A percentile compares a stretch with the other conserved stretches of the same genome.
Evolutionary conservation across 345 rosid species (phyloP).

Genomic region (Eucalyptus guilfoylei): DNA sequence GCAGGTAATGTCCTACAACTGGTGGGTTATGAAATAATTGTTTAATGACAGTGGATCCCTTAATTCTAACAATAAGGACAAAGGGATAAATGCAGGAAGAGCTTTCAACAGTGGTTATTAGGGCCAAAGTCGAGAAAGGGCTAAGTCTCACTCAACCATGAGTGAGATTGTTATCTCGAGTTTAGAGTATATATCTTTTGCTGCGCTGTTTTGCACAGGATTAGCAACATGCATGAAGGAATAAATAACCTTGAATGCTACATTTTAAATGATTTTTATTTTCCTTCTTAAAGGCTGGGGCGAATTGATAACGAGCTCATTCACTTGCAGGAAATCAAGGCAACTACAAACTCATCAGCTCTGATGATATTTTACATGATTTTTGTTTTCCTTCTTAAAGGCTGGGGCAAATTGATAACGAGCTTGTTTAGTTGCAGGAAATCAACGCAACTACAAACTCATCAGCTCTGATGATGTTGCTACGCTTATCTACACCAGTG

Average conservation of each 20-base stretch:
- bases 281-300: neutral
- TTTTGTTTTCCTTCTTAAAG: neutral
- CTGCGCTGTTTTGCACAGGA: neutral
- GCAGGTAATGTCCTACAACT: neutral
- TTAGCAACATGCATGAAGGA: neutral
- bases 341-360: constrained; percentile 36
- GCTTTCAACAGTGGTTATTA: neutral
- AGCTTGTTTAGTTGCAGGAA: constrained; percentile 23
- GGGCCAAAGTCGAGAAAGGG: neutral
- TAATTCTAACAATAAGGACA: neutral
- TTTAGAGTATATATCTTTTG: neutral
- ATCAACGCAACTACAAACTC: constrained; percentile 21
- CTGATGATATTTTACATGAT: constrained; percentile 26
- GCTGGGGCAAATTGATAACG: too few relatives aligned
- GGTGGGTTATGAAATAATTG: neutral
- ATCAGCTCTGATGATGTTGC: too few relatives aligned
- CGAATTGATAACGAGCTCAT: neutral
- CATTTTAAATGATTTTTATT: neutral
- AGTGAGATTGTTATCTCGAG: neutral
- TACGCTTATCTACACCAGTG: too few relatives aligned
- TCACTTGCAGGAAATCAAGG: constrained; percentile 30
- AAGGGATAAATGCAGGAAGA: neutral
- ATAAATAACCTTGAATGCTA: neutral
- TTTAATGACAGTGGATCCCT: neutral
- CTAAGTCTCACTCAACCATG: neutral